Evolutionary conservation across 805 yeast genomes (phyloP).

Genomic region (Wickerhamiella cacticola): DNA sequence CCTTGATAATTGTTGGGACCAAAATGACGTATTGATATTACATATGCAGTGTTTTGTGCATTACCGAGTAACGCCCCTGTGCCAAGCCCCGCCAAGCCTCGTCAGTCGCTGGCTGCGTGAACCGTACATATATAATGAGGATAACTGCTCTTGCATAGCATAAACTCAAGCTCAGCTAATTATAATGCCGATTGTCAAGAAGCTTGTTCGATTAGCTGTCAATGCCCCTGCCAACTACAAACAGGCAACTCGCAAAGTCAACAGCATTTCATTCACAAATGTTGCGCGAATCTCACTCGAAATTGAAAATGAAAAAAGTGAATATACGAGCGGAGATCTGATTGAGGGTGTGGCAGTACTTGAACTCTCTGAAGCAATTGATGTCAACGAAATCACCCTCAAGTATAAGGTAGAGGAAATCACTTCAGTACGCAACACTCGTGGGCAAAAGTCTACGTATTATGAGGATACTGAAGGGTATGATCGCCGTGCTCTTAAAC

Average conservation of each 20-base stretch:
- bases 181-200: neutral
- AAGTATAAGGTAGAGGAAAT: slow-evolving; percentile 16
- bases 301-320: slow-evolving; percentile 8
- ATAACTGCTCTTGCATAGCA: no score
- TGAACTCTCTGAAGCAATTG: slow-evolving; percentile 9
- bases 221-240: slow-evolving; percentile 1
- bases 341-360: slow-evolving; percentile 15
- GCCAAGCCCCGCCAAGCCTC: no score
- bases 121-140: no score
- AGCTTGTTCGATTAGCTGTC: slow-evolving; percentile 1
- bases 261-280: neutral
- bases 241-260: neutral
- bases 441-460: no score
- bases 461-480: neutral
- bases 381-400: slow-evolving; percentile 13
- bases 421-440: neutral
- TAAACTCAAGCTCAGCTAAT: neutral
- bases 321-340: slow-evolving; percentile 14
- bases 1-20: no score
- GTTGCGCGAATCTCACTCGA: slow-evolving; percentile 2
- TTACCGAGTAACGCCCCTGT: no score
- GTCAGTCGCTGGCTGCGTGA: no score
- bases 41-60: no score
- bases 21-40: no score
- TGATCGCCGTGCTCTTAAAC: neutral